phyloP scores from a whole-genome alignment of 2,329 filamentous ascomycete species.

The Xylariomycetidae sp. region DNA sequence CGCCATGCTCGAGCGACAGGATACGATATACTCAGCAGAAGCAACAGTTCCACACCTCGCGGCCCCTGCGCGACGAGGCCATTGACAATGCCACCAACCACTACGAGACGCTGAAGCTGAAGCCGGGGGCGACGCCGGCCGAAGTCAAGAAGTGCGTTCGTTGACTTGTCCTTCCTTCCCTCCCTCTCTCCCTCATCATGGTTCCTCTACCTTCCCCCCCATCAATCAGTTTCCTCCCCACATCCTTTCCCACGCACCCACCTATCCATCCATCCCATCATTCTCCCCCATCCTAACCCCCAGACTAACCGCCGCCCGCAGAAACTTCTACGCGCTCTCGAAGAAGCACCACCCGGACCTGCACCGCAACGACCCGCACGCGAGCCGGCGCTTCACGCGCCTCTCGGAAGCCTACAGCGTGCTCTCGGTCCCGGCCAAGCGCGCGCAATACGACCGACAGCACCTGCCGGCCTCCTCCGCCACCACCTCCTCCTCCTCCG shows the following conservation, averaged over 20 bases:
- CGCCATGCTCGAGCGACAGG: too few species aligned
- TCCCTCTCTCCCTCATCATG: slow-evolving; percentile 1
- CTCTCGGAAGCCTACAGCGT: slow-evolving; percentile 79
- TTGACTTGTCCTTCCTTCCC: too few species aligned
- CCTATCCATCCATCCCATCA: slow-evolving; percentile 1
- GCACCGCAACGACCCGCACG: slow-evolving; percentile 59
- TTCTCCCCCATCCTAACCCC: background rate
- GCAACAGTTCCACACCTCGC: slow-evolving; percentile 46
- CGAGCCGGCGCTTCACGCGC: slow-evolving; percentile 70
- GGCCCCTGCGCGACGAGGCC: slow-evolving; percentile 27
- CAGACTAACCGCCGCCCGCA: slow-evolving; percentile 20
- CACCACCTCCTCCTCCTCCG: slow-evolving; percentile 17
- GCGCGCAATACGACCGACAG: slow-evolving; percentile 74
- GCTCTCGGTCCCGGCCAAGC: slow-evolving; percentile 67
- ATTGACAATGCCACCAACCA: slow-evolving; percentile 50
- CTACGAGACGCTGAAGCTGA: slow-evolving; percentile 77
- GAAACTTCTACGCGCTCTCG: slow-evolving; percentile 83
- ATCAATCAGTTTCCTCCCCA: too few species aligned
- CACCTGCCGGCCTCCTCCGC: slow-evolving; percentile 29
- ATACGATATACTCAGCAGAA: too few species aligned
- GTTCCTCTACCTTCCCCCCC: background rate
- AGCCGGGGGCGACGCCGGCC: slow-evolving; percentile 57
- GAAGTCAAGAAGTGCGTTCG: slow-evolving; percentile 80
- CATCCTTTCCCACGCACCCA: background rate
- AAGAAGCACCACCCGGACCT: slow-evolving; percentile 90